phyloP scores from a whole-genome alignment of 2,329 filamentous ascomycete species.

The Diaporthe vexans region DNA sequence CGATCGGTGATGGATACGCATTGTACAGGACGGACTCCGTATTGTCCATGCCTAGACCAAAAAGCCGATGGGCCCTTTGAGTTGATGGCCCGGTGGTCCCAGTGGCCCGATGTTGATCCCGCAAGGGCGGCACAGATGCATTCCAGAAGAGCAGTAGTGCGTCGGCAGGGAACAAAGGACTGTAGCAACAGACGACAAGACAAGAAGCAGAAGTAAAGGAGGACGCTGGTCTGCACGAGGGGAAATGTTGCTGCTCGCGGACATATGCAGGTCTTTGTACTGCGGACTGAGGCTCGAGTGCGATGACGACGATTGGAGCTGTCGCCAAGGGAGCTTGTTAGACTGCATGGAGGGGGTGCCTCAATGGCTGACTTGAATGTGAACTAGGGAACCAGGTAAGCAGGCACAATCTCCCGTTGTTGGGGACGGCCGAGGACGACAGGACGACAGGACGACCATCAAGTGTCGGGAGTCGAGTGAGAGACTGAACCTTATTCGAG shows the following conservation, averaged over 20 bases:
- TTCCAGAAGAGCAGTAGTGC: conserved; percentile 25
- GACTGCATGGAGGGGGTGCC: not conserved
- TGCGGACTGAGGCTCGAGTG: conserved; percentile 3
- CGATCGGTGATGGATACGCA: conserved; percentile 26
- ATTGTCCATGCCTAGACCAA: conserved; percentile 22
- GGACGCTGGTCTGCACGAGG: too few relatives aligned
- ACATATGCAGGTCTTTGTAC: conserved; percentile 20
- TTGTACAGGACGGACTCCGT: conserved; percentile 30
- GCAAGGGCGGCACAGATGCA: conserved; percentile 19
- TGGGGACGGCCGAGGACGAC: conserved; percentile 3
- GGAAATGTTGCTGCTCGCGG: conserved; percentile 1
- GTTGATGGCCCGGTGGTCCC: not conserved
- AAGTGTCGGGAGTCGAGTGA: conserved; percentile 26
- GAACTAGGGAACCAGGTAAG: not conserved
- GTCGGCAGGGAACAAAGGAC: conserved; percentile 22
- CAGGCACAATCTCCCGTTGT: conserved; percentile 22
- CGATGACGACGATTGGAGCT: conserved; percentile 26
- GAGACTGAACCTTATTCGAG: conserved; percentile 28
- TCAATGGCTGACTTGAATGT: not conserved
- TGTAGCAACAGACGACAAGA: not conserved
- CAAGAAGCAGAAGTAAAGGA: not conserved
- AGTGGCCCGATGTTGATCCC: conserved; percentile 30
- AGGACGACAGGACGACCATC: not conserved
- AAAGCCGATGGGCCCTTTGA: not conserved
- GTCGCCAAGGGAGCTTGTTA: conserved; percentile 10